Evolutionary conservation across 2,329 filamentous ascomycete species (phyloP), one percentile per base, ranked within the genome.

Genomic region (Fusarium domesticum): DNA sequence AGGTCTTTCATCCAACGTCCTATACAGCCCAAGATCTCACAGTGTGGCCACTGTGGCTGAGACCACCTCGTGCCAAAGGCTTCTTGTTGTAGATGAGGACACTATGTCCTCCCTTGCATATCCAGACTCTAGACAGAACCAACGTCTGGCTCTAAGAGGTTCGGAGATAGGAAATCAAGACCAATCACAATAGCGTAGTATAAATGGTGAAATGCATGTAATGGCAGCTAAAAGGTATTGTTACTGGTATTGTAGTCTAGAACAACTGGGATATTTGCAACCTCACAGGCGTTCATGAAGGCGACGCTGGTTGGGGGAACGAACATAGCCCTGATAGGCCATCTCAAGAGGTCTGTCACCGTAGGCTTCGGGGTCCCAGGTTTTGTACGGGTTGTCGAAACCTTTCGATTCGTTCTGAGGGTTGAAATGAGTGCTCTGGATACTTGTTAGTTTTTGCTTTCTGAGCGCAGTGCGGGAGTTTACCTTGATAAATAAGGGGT

Each of bases 321-420:
- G 59, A 19, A 64, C 62, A 43, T 60, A 61, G 6, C 58, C 57
- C 37, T 62, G 54, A 38, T 39, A 57, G 18, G 48, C 54, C 15
- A 61, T 48, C 48, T 61, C 37, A 6, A 61, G 47, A 1, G 59
- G 59, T 1, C 59, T 57, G 23, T 61, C 48, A 33, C 48, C 43
- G 35, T 61, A 61, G 11, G 55, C 59, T 5, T 37, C 20, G 6
- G 57, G 49, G n/a, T 61, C 59, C 42, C 47, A 54, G 6, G 59
- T 61, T 38, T 61, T 58, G 47, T 57, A 57, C 2, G 44, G 55
- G 2, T 56, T 35, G 37, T 61, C 57, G 35, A 60, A 61, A 10
- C 53, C 57, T 12, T 48, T 56, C 20, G 19, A 28, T n/a, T 45
- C 42, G 15, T 53, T 39, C 0, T 56, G 59, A 5, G 54, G 37